Evolutionary conservation across 805 yeast species (phyloP).

Genomic region (Sugiyamaella smithiae): DNA sequence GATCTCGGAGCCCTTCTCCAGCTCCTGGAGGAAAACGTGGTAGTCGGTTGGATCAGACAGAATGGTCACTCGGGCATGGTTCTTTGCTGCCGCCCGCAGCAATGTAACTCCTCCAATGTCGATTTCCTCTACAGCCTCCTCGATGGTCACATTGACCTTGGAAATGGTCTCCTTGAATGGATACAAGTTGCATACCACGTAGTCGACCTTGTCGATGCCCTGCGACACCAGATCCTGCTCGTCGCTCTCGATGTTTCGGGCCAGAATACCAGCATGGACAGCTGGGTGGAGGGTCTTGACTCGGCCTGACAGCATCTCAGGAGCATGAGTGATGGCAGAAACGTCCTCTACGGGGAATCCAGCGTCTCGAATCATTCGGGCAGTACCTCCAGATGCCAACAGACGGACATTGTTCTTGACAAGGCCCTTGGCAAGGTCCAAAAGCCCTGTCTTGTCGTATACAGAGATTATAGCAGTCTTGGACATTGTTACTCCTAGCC

Average conservation of each 20-base stretch:
- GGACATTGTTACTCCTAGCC: conserved; percentile 23
- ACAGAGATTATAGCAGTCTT: conserved; percentile 96
- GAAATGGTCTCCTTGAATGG: conserved; percentile 98
- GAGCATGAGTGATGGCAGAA: conserved; percentile 92
- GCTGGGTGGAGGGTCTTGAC: conserved; percentile 99
- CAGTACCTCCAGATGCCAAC: conserved; percentile 97
- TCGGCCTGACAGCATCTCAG: conserved; percentile 98
- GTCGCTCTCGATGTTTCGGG: conserved; percentile 88
- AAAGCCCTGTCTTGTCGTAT: conserved; percentile 93
- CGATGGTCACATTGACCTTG: conserved; percentile 90
- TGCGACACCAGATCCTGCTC: conserved; percentile 84
- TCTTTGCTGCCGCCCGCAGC: conserved; percentile 97
- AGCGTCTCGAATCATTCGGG: conserved; percentile 89
- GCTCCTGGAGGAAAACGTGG: conserved; percentile 79
- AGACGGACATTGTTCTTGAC: conserved; percentile 84
- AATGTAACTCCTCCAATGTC: conserved; percentile 98
- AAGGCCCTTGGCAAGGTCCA: conserved; percentile 95
- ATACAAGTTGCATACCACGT: conserved; percentile 94
- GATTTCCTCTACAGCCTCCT: conserved; percentile 97
- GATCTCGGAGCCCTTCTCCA: conserved; percentile 54
- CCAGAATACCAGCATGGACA: conserved; percentile 91
- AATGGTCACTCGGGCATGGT: conserved; percentile 94
- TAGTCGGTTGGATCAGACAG: conserved; percentile 94
- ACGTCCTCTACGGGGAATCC: conserved; percentile 98
- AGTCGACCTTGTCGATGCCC: conserved; percentile 93